Evolutionary conservation across 2,329 filamentous ascomycete genomes (phyloP), one percentile per base, ranked within the genome.

Genomic region (Coniochaeta sp.): DNA sequence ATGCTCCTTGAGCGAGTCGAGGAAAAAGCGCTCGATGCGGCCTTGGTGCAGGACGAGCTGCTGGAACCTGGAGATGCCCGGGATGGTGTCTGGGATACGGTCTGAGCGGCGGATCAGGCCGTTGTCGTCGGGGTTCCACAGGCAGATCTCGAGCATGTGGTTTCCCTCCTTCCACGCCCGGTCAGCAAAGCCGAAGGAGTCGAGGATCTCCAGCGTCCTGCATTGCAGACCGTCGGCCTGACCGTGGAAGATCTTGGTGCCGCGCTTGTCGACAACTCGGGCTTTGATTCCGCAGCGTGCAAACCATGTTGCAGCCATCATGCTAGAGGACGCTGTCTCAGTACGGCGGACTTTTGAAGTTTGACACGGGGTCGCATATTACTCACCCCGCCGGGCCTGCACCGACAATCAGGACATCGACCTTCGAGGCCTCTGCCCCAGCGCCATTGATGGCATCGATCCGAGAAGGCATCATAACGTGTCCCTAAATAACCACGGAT

Each of bases 11-110:
- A 63, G 60, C 40, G 60, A 52, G 47, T 56, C 53, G 47, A 61
- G 31, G 55, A 87, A 83, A 61, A 84, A 85, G 1, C 76, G 71
- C 61, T 89, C 86, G 54, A 89, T 81, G 1, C 85, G 78, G 3
- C 85, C 86, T 66, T 90, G 86, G 58, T 88, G 85, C 33, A 91
- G 65, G 4, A 87, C 81, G 3, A 82, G 77, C 61, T 89, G 78
- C 51, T 81, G 79, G 57, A 86, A 87, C 5, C 77, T 75, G 20
- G 76, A 83, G 48, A 86, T 70, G 0, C 80, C 82, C 0, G 76
- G 74, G 45, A 80, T 79, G 0, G 79, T 85, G 63, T 88, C 83
- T 0, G 79, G 75, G 16, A 85, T 81, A 40, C 81, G 74, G 48
- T 81, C 82, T 26, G 73, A 80, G 35, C 83, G 75, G 45, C 70